Evolutionary conservation across 2,329 filamentous ascomycete genomes (phyloP), one percentile per base, ranked within the genome.

Genomic region (Pestalotiopsis sp.): DNA sequence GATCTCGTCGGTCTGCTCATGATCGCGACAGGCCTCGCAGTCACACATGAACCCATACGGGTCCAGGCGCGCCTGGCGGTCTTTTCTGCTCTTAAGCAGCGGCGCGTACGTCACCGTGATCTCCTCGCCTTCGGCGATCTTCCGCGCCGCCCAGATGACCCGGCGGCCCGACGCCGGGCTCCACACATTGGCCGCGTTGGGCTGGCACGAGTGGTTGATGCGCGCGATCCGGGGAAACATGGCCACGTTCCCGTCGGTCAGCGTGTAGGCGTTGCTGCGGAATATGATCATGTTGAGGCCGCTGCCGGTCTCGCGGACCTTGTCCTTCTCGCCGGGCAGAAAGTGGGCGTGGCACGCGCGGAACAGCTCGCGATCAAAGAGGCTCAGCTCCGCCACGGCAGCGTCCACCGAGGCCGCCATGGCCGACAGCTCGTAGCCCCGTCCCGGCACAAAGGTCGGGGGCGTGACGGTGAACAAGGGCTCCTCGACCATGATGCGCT

Each of bases 121-220:
- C 73, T 83, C 79, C 14, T 81, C 79, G 6, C 78, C 80, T 1
- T 68, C 70, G 5, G 68, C 59, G 38, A 83, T 76, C 31, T 79
- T 75, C 4, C 74, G 72, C 64, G 78, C 78, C 1, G 76, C 72
- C 49, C 57, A 61, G 23, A 67, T 63, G 41, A 67, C 23, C 17
- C 66, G 25, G 20, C 23, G 25, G 13, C 25, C 20, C 13, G 66
- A 63, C 23, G 59, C 66, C 25, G 49, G 23, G 58, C 66, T 78
- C 78, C 81, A 68, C 20, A 68, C 71, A 64, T 79, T 80, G 66
- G 67, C 74, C 1, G 79, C 78, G 59, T 81, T 82, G 1, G 80
- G 78, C 38, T 74, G 76, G 71, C 80, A 82, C 11, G 72, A 73
- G 70, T 82, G 80, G 64, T 82, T 82, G 75, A 81, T 79, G 31